A percentile compares a stretch with the other conserved stretches of the same genome.
phyloP scores from a whole-genome alignment of 495 filamentous ascomycete species.

The Lichenothelia convexa region DNA sequence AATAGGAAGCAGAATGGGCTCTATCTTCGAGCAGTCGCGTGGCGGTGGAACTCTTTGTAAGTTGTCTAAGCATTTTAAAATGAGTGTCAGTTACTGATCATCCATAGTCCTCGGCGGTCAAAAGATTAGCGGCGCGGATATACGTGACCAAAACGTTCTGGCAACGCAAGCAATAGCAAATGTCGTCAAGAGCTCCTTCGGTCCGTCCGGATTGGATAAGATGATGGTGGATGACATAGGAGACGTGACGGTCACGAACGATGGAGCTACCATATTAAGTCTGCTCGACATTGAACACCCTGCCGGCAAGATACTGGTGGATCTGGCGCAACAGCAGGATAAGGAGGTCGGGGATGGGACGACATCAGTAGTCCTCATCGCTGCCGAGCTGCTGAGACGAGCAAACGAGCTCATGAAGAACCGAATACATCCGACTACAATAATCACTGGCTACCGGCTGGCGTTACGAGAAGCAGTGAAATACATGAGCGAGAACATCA shows the following conservation, averaged over 20 bases:
- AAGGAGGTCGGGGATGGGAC: slow-evolving; percentile 97
- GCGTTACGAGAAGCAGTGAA: slow-evolving; percentile 91
- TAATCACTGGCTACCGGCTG: slow-evolving; percentile 94
- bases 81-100: slow-evolving; percentile 19
- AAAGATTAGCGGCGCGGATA: slow-evolving; percentile 90
- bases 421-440: slow-evolving; percentile 97
- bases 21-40: slow-evolving; percentile 17
- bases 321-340: slow-evolving; percentile 95
- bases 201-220: slow-evolving; percentile 92
- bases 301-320: slow-evolving; percentile 94
- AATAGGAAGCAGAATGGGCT: slow-evolving; percentile 15
- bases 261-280: slow-evolving; percentile 90
- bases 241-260: slow-evolving; percentile 98
- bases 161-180: slow-evolving; percentile 95
- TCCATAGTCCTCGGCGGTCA: slow-evolving; percentile 62
- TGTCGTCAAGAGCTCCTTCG: slow-evolving; percentile 97
- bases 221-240: slow-evolving; percentile 99
- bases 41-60: slow-evolving; percentile 13
- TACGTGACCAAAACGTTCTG: slow-evolving; percentile 90
- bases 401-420: slow-evolving; percentile 98
- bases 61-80: slow-evolving; percentile 3
- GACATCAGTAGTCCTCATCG: slow-evolving; percentile 93
- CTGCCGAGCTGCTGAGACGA: slow-evolving; percentile 81
- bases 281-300: slow-evolving; percentile 94
- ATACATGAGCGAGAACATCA: slow-evolving; percentile 97